Base-by-base conservation (phyloP, 1,284 basidiomycete genomes). In the Pulchroboletus neoregius region DNA sequence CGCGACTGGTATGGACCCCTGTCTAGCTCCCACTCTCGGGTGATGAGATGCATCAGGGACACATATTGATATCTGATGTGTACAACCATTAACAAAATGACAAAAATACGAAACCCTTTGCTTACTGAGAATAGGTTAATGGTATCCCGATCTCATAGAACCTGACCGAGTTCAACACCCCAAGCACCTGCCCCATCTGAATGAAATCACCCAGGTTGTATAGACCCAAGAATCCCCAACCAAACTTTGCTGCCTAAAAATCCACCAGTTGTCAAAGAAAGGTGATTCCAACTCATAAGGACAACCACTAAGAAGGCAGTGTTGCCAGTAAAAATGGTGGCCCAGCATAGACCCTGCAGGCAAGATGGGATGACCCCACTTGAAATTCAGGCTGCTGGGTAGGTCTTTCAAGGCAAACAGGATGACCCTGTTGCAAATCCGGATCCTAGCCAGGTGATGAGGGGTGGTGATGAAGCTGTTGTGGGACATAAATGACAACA, bases 121-220 rank as follows among this genome's bases (percentile, higher is more conserved):
- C 79, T 51, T 62, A 94, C 91, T 97, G 87, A 4, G 87, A 80
- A 66, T 92, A 93, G 2, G 93, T 94, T 31, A 98, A 77, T 0
- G 95, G 94, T 39, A 99, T 88, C 0, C 94, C 95, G 39, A 98
- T 86, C 59, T 95, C 90, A 58, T 88, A 93, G 61, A 81, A 87
- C 34, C 94, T 80, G 22, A 95, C 87, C 5, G 93, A 91, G 61
- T 99, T 98, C 36, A 99, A 73, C n/a, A 99, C 94, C 61, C 95
- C 93, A 33, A 99, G 74, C 0, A 84, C 85, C 63, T 94, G 87
- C 0, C 92, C 91, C 86, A 95, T 94, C 32, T 82, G 76, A 31
- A 99, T 81, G 59, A 96, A 94, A 60, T 93, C 87, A 1, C 82
- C 85, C 0, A 94, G 87, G 65, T 98, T 91, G 67, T 94, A 90